A percentile compares a stretch with the other conserved stretches of the same genome.
phyloP scores from a whole-genome alignment of 139 green algal genomes.

The Yamagishiella unicocca region DNA sequence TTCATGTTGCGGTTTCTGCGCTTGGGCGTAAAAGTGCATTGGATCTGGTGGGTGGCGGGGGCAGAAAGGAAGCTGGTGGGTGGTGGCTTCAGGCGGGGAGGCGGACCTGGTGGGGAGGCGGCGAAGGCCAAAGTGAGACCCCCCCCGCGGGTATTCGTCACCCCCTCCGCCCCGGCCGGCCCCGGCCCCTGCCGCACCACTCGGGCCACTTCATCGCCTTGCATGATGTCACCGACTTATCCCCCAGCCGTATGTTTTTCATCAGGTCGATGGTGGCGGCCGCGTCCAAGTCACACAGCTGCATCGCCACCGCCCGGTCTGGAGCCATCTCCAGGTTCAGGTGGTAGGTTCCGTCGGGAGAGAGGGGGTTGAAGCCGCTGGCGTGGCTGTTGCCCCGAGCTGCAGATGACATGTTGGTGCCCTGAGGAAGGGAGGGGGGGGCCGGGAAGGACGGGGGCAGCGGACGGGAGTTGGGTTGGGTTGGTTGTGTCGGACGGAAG shows the following conservation, averaged over 20 bases:
- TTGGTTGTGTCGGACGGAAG: too few species aligned
- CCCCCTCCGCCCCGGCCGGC: not conserved
- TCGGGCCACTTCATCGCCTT: conserved; percentile 67
- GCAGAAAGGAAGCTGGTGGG: not conserved
- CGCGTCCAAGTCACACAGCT: conserved; percentile 58
- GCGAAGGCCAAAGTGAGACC: too few species aligned
- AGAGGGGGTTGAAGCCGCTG: conserved; percentile 75
- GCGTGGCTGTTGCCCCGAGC: conserved; percentile 31
- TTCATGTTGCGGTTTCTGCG: too few species aligned
- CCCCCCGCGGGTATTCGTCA: too few species aligned
- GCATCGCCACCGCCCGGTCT: conserved; percentile 68
- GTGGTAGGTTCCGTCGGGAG: conserved; percentile 73
- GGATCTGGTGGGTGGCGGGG: too few species aligned
- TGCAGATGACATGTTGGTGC: conserved; percentile 67
- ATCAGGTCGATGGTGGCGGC: conserved; percentile 56
- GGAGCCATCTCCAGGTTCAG: conserved; percentile 61
- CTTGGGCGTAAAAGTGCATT: too few species aligned
- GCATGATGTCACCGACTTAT: conserved; percentile 14
- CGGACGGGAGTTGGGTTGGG: too few species aligned
- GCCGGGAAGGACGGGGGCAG: too few species aligned
- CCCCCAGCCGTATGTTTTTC: conserved; percentile 67
- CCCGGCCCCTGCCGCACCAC: conserved; percentile 42
- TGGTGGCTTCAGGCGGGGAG: too few species aligned
- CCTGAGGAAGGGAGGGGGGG: conserved; percentile 40
- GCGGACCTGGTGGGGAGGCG: too few species aligned